Percentiles rank a stretch among this genome's conserved stretches.
Evolutionary conservation across 208 protist genomes (phyloP).

Genomic region (Leishmania lainsoni): DNA sequence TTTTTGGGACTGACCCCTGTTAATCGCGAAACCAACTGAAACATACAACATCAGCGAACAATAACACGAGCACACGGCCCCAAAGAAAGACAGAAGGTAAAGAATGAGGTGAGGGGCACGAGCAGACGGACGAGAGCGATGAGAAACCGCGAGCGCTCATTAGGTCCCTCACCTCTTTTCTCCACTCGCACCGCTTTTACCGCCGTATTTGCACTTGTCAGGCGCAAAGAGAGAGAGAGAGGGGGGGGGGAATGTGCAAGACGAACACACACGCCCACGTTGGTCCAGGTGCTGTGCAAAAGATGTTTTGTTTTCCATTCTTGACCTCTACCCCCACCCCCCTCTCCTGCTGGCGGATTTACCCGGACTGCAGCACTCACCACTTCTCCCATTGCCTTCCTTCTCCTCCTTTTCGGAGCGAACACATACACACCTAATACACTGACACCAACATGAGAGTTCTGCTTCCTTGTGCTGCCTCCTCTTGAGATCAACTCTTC

Average conservation of each 20-base stretch:
- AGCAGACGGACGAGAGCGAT: not conserved
- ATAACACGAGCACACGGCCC: too few relatives aligned
- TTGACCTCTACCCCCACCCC: not conserved
- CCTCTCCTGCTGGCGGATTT: not conserved
- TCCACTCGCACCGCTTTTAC: not conserved
- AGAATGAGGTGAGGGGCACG: not conserved
- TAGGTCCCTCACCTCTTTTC: not conserved
- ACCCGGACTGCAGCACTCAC: not conserved
- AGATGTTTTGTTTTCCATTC: not conserved
- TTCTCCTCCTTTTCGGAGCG: not conserved
- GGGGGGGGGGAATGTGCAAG: not conserved
- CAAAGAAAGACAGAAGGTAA: not conserved
- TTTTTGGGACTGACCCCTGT: too few relatives aligned
- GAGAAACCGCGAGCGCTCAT: not conserved
- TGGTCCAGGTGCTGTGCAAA: not conserved
- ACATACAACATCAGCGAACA: too few relatives aligned
- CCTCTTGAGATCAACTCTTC: not conserved
- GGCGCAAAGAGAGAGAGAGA: not conserved
- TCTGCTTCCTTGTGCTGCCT: not conserved
- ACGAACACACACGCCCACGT: not conserved
- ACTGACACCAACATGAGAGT: not conserved
- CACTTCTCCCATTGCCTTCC: not conserved
- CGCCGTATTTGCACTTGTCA: not conserved
- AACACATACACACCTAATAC: not conserved
- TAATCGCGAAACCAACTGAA: too few relatives aligned